Conservation (phyloP, 495 filamentous ascomycete genomes). For the Penicillium crystallinum region DNA sequence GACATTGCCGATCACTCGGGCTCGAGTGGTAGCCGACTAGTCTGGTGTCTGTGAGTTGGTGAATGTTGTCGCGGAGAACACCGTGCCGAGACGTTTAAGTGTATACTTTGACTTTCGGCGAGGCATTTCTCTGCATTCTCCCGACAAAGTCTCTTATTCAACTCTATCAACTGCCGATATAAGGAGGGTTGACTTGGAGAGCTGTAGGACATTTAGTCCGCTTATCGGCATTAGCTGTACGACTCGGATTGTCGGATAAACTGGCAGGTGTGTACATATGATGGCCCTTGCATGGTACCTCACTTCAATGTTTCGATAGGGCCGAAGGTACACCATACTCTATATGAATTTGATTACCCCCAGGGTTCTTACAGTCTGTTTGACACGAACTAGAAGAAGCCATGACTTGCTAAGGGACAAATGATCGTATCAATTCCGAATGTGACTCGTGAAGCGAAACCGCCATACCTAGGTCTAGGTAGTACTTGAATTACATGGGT, state of each 20-base stretch:
- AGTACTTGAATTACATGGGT: not conserved
- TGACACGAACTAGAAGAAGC: too few relatives aligned
- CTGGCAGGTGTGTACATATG: not conserved
- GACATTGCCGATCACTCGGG: not conserved
- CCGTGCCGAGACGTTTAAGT: not conserved
- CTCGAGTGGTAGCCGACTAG: not conserved
- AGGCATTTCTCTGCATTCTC: not conserved
- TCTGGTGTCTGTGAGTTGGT: not conserved
- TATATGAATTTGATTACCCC: too few relatives aligned
- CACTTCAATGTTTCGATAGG: too few relatives aligned
- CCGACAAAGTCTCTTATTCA: not conserved
- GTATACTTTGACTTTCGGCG: not conserved
- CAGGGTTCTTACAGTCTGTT: too few relatives aligned
- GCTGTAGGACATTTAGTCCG: conserved; percentile 2
- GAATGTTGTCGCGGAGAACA: not conserved
- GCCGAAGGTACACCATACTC: not conserved
- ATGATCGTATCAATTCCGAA: too few relatives aligned
- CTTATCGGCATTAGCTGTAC: not conserved
- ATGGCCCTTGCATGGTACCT: not conserved
- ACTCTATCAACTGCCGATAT: not conserved
- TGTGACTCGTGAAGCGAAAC: too few relatives aligned
- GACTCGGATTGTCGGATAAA: not conserved
- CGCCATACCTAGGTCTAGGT: too few relatives aligned
- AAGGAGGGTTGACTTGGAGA: not conserved
- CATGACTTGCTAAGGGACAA: too few relatives aligned